phyloP scores from a whole-genome alignment of 2,329 filamentous ascomycete species.

The Colletotrichum musicola region DNA sequence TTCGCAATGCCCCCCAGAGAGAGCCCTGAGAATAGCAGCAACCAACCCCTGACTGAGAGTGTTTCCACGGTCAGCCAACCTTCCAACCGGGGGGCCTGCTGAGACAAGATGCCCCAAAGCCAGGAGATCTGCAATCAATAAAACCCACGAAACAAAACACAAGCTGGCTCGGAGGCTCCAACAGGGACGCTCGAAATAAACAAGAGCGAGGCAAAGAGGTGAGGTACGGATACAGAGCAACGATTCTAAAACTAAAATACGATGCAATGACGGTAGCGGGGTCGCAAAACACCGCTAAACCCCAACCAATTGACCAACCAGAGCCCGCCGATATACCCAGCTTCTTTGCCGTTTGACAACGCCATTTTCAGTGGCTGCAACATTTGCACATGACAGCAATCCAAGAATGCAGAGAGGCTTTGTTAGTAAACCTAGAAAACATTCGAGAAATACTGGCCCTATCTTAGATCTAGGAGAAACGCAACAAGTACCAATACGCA shows the following conservation, averaged over 20 bases:
- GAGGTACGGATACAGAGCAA: not conserved
- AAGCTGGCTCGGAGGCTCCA: not conserved
- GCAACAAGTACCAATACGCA: too few species aligned
- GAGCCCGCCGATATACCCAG: conserved; percentile 44
- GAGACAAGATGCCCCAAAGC: conserved; percentile 32
- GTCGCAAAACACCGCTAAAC: conserved; percentile 31
- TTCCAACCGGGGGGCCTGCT: conserved; percentile 23
- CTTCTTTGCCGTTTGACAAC: conserved; percentile 34
- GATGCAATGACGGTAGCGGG: conserved; percentile 8
- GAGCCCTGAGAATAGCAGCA: conserved; percentile 31
- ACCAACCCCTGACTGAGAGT: conserved; percentile 29
- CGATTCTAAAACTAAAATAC: conserved; percentile 19
- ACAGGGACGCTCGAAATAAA: conserved; percentile 14
- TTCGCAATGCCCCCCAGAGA: conserved; percentile 31
- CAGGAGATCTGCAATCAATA: conserved; percentile 34
- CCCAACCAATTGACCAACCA: conserved; percentile 50
- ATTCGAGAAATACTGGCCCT: too few species aligned
- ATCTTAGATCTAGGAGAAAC: too few species aligned
- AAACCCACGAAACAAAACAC: conserved; percentile 26
- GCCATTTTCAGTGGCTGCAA: conserved; percentile 10
- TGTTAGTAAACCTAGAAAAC: too few species aligned
- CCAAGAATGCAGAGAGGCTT: too few species aligned
- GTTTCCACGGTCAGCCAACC: conserved; percentile 22
- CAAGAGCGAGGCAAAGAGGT: too few species aligned
- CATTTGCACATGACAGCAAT: not conserved